phyloP scores from a whole-genome alignment of 345 rosid genomes.

The Eucalyptus paniculata region DNA sequence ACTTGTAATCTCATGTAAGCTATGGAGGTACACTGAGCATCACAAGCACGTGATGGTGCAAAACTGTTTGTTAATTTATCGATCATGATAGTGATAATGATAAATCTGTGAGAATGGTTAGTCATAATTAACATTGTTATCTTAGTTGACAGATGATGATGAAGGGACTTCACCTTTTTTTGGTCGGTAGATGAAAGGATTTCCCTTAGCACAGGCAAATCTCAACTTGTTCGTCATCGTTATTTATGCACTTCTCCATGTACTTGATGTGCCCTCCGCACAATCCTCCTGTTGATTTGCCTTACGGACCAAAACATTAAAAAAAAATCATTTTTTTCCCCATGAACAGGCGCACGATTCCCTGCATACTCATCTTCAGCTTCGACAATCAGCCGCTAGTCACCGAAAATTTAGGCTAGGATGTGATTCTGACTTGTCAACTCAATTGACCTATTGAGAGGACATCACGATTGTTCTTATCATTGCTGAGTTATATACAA shows the following conservation, averaged over 20 bases:
- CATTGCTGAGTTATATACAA: rapidly evolving
- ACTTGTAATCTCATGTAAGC: background rate
- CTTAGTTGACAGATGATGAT: background rate
- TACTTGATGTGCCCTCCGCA: background rate
- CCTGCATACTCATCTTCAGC: background rate
- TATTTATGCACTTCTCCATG: background rate
- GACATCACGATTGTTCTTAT: background rate
- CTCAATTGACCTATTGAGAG: background rate
- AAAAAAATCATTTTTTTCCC: background rate
- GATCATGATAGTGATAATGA: background rate
- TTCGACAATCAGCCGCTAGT: background rate
- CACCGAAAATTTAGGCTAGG: background rate
- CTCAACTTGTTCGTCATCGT: background rate
- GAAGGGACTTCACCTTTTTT: background rate
- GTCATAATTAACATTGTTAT: background rate
- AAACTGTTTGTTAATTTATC: background rate
- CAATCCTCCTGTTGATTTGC: background rate
- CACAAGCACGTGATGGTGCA: background rate
- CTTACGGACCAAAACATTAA: background rate
- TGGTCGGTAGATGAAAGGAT: background rate
- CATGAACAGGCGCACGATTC: background rate
- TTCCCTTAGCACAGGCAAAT: background rate
- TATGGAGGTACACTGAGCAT: background rate
- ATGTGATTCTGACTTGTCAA: background rate
- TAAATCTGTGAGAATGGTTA: background rate